phyloP scores from a whole-genome alignment of 1,284 basidiomycete genomes.

The Sporisorium exsertum region DNA sequence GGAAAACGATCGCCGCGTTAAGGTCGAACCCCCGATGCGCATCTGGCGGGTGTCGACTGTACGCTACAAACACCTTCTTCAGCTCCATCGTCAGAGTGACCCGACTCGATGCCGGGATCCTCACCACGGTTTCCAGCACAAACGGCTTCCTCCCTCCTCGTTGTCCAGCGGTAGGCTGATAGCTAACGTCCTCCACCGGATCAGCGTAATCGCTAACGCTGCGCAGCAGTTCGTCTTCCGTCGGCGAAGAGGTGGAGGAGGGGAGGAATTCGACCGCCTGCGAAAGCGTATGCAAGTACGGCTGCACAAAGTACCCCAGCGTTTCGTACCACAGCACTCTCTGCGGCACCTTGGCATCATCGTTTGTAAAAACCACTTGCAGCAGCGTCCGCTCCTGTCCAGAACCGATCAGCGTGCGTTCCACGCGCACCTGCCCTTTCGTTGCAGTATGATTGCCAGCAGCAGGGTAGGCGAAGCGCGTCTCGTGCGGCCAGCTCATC shows the following conservation, averaged over 20 bases:
- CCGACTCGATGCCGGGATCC: constrained; percentile 75
- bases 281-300: constrained; percentile 84
- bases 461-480: constrained; percentile 69
- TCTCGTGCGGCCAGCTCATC: constrained; percentile 71
- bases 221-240: constrained; percentile 44
- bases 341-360: constrained; percentile 71
- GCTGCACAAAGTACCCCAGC: constrained; percentile 91
- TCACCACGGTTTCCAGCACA: constrained; percentile 75
- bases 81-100: constrained; percentile 80
- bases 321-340: constrained; percentile 85
- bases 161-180: constrained; percentile 38
- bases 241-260: neutral
- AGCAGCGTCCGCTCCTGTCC: constrained; percentile 83
- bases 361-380: constrained; percentile 79
- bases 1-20: constrained; percentile 75
- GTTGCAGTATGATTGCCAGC: neutral
- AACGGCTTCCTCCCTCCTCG: constrained; percentile 32
- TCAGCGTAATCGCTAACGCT: constrained; percentile 44
- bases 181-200: constrained; percentile 45
- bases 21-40: constrained; percentile 94
- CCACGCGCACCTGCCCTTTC: constrained; percentile 73
- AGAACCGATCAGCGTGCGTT: constrained; percentile 79
- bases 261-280: constrained; percentile 62
- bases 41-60: constrained; percentile 95
- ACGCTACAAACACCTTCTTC: constrained; percentile 86